Base-by-base conservation (phyloP, 176 grass and related monocot genomes). In the Rhynchospora breviuscula region DNA sequence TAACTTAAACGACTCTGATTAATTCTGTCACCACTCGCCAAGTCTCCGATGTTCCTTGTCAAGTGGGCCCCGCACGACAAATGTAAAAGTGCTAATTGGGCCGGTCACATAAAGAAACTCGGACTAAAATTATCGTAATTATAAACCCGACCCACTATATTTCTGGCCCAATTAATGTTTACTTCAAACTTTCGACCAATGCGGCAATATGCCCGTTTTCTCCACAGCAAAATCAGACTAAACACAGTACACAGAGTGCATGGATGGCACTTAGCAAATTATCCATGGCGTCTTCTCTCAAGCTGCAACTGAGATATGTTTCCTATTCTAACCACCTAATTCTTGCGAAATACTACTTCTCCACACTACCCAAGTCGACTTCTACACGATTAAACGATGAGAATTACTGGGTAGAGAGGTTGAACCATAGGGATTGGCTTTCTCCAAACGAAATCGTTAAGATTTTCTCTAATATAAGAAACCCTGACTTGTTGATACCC, bases 381-480 rank as follows among this genome's bases (percentile, higher is more conserved):
- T 10, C 7, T 10, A 56, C 10, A 10, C 56, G 73, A 78, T 12
- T 22, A 78, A 56, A 59, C 17, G 69, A 88, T 58, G 90, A 93
- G 65, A 51, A 31, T 53, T 91, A 86, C 77, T 98, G 90, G 89
- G 60, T 94, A 7, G 52, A 87, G 5, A 94, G 89, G 59, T 87
- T 95, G 56, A 90, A 95, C 74, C 89, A 93, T 81, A 94, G 84
- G 85, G 95, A 98, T 46, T 98, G 92, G 95, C 90, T 98, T 7
- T 89, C 95, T 66, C 92, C 95, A 7, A 93, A 98, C 18, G 95
- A 93, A 79, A 51, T 98, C 17, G 65, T 94, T 65, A 94, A 98
- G 84, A 87, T 98, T 29, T 94, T 94, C 56, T 87, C 78, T 0
- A 88, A 87, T 64, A 66, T 98, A 40, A 70, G 79, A 69, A 89